Evolutionary conservation across 352 stramenopile genomes (phyloP).

Genomic region (Phytophthora syringae): DNA sequence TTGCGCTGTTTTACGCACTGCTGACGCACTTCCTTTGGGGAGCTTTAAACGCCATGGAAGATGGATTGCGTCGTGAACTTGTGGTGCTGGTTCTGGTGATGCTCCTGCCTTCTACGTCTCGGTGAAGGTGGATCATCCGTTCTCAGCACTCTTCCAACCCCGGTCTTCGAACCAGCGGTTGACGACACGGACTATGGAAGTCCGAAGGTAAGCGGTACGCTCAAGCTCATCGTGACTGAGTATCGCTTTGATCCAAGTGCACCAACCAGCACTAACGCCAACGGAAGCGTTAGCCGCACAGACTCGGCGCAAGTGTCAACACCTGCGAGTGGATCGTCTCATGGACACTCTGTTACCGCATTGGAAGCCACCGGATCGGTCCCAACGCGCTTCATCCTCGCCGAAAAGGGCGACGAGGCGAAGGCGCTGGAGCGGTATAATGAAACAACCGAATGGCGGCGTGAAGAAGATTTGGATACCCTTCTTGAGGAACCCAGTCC

Average conservation of each 20-base stretch:
- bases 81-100: slow-evolving; percentile 65
- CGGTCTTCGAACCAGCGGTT: slow-evolving; percentile 29
- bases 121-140: slow-evolving; percentile 77
- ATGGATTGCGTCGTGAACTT: slow-evolving; percentile 58
- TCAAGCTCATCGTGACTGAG: slow-evolving; percentile 82
- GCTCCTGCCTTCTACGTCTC: slow-evolving; percentile 72
- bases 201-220: slow-evolving; percentile 36
- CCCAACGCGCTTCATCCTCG: slow-evolving; percentile 72
- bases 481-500: slow-evolving; percentile 75
- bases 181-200: slow-evolving; percentile 27
- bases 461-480: slow-evolving; percentile 78
- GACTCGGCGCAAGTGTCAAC: slow-evolving; percentile 14
- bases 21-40: slow-evolving; percentile 70
- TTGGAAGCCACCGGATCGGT: slow-evolving; percentile 44
- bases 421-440: slow-evolving; percentile 76
- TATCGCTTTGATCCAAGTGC: slow-evolving; percentile 59
- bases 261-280: slow-evolving; percentile 16
- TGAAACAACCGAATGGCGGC: slow-evolving; percentile 78
- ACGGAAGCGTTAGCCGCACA: slow-evolving; percentile 31
- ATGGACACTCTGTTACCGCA: slow-evolving; percentile 28
- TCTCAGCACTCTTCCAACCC: slow-evolving; percentile 69
- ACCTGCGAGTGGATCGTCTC: slow-evolving; percentile 2
- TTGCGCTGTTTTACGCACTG: slow-evolving; percentile 76
- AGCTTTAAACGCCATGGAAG: slow-evolving; percentile 42
- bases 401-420: slow-evolving; percentile 77